phyloP scores from a whole-genome alignment of 305 asterid genomes.

The Fraxinus xanthoxyloides region DNA sequence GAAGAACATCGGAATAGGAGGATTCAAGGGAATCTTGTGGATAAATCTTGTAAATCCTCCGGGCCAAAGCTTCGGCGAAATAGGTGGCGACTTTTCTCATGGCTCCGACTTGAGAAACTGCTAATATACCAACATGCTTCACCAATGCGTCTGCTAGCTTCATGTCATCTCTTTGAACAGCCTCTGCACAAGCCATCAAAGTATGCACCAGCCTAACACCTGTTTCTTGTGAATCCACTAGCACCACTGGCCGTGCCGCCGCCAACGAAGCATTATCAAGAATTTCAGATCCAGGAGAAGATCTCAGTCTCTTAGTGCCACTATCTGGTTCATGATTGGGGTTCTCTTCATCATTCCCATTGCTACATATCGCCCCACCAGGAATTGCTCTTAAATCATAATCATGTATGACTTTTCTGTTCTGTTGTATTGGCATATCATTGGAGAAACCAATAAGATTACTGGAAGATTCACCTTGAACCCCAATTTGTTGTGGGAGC shows the following conservation, averaged over 20 bases:
- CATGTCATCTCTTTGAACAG: constrained; percentile 56
- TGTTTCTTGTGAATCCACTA: constrained; percentile 68
- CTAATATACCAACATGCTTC: constrained; percentile 62
- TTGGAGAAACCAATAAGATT: constrained; percentile 20
- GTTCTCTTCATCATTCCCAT: background rate
- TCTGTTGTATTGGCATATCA: background rate
- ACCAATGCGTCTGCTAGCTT: constrained; percentile 65
- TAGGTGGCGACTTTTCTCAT: constrained; percentile 86
- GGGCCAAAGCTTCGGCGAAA: constrained; percentile 72
- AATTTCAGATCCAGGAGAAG: constrained; percentile 33
- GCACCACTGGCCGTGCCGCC: constrained; percentile 43
- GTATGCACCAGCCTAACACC: constrained; percentile 75
- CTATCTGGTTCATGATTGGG: background rate
- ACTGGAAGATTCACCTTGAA: constrained; percentile 26
- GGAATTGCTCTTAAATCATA: constrained; percentile 78
- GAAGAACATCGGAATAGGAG: constrained; percentile 52
- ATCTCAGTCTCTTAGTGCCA: constrained; percentile 38
- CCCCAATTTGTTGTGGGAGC: constrained; percentile 13
- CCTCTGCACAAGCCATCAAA: constrained; percentile 84
- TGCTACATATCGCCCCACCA: constrained; percentile 55
- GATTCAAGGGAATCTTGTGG: constrained; percentile 52
- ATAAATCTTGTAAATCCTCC: constrained; percentile 63
- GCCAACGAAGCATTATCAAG: background rate
- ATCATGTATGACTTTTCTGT: constrained; percentile 31
- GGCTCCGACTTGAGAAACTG: constrained; percentile 77